These are phyloP conservation scores for Rubia occidens DNA, from an alignment of 305 asterid species.

Conservation along the genomic window DNA sequence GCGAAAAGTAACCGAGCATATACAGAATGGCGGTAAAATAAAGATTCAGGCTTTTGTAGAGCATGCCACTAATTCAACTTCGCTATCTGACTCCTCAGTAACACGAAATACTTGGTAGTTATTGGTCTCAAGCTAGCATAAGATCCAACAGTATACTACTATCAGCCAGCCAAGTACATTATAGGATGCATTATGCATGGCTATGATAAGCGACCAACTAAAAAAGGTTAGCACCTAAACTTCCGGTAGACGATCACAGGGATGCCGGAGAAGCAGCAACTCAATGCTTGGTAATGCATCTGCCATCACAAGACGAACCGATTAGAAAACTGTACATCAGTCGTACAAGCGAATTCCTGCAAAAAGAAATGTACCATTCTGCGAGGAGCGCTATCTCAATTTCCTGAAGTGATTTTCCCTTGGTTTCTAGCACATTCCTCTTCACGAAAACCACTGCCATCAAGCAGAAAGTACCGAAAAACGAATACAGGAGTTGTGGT, in stretches of 20 bases:
- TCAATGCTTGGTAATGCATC: background rate
- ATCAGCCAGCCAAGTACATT: background rate
- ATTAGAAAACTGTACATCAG: background rate
- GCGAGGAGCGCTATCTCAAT: slow-evolving; percentile 86
- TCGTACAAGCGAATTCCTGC: background rate
- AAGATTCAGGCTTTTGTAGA: background rate
- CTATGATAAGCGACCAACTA: background rate
- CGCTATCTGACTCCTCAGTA: background rate
- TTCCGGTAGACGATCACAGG: background rate
- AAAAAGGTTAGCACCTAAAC: background rate
- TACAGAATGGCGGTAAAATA: too few relatives aligned
- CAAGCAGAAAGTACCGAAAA: slow-evolving; percentile 64
- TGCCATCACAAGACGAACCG: slow-evolving; percentile 4
- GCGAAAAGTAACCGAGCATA: too few relatives aligned
- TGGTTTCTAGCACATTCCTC: slow-evolving; percentile 73
- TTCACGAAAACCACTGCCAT: slow-evolving; percentile 62
- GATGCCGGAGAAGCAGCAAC: background rate
- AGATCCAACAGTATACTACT: background rate
- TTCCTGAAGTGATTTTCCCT: slow-evolving; percentile 89
- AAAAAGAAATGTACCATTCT: slow-evolving; percentile 18
- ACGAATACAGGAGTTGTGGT: slow-evolving; percentile 54
- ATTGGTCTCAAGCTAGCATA: background rate
- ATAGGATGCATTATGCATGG: background rate
- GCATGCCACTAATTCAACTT: too few relatives aligned
- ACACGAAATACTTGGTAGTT: background rate